These are phyloP conservation scores for Vitis riparia DNA, from an alignment of 164 flowering plant genomes.

Conservation along the genomic window DNA sequence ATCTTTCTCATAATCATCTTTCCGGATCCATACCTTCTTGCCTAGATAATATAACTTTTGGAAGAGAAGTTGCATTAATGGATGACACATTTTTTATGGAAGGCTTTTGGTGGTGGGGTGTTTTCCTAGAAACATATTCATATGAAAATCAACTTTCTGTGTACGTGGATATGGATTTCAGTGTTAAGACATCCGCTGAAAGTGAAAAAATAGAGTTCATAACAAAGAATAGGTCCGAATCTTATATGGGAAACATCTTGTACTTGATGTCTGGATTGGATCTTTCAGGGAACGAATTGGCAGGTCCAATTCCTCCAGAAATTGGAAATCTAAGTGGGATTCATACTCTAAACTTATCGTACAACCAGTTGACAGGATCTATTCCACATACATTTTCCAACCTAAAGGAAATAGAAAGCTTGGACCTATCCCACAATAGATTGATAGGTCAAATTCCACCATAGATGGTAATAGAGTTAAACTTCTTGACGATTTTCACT, in stretches of 20 bases:
- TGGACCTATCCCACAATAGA: too few species aligned
- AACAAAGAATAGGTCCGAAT: slow-evolving; percentile 8
- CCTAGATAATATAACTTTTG: slow-evolving; percentile 5
- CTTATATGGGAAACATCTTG: slow-evolving; percentile 8
- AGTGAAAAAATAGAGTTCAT: slow-evolving; percentile 12
- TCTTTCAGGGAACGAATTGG: slow-evolving; percentile 22
- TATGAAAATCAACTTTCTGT: background rate
- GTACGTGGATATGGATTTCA: too few species aligned
- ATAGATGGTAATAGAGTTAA: too few species aligned
- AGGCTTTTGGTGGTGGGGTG: accelerated
- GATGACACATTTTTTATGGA: background rate
- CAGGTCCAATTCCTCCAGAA: slow-evolving; percentile 21
- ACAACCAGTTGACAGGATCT: slow-evolving; percentile 16
- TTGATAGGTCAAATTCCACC: too few species aligned
- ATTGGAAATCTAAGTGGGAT: slow-evolving; percentile 13
- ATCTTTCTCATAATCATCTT: slow-evolving; percentile 6
- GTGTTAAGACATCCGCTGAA: background rate
- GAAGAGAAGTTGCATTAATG: background rate
- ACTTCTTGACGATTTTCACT: too few species aligned
- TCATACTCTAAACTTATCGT: slow-evolving; percentile 17
- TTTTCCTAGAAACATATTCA: too few species aligned
- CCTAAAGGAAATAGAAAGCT: slow-evolving; percentile 18
- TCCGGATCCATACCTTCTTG: slow-evolving; percentile 20
- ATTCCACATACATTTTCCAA: slow-evolving; percentile 18
- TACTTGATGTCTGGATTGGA: slow-evolving; percentile 18